A percentile compares a stretch with the other conserved stretches of the same genome.
phyloP scores from a whole-genome alignment of 2,329 filamentous ascomycete species.

The Monilinia fructigena region DNA sequence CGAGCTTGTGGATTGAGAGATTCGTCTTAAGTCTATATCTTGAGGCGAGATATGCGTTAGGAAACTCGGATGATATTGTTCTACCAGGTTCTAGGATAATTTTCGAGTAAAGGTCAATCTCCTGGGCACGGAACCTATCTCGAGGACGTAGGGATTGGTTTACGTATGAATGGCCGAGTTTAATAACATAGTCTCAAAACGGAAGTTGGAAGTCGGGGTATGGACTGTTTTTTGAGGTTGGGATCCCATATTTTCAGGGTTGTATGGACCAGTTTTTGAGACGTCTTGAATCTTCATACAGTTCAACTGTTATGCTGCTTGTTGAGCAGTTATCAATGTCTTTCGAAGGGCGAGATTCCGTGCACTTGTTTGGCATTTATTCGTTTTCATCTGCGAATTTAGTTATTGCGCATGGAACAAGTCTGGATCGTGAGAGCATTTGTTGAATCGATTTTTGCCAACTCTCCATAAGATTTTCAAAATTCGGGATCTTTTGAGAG shows the following conservation, averaged over 20 bases:
- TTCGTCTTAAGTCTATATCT: constrained; percentile 85
- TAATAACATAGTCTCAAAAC: constrained; percentile 73
- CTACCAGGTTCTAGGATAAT: constrained; percentile 83
- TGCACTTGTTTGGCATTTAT: constrained; percentile 65
- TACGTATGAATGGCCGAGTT: constrained; percentile 75
- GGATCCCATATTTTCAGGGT: constrained; percentile 66
- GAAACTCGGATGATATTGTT: constrained; percentile 79
- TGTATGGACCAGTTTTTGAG: constrained; percentile 64
- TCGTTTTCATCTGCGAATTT: too few species aligned
- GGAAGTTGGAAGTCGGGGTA: too few species aligned
- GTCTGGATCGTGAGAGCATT: constrained; percentile 77
- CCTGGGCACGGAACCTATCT: constrained; percentile 79
- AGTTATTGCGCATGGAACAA: too few species aligned
- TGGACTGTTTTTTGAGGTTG: constrained; percentile 61
- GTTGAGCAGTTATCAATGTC: constrained; percentile 73
- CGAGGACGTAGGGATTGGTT: constrained; percentile 87
- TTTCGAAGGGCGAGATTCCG: constrained; percentile 66
- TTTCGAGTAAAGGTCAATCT: constrained; percentile 87
- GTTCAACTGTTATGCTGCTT: constrained; percentile 65
- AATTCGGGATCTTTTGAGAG: constrained; percentile 76
- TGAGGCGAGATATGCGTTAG: constrained; percentile 78
- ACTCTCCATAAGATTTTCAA: constrained; percentile 69
- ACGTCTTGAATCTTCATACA: constrained; percentile 72
- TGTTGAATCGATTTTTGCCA: constrained; percentile 74
- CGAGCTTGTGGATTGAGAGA: constrained; percentile 75